Percentiles rank a stretch among this genome's conserved stretches.
Evolutionary conservation across 371 early-diverging fungal species (phyloP).

Genomic region (Basidiobolus meristosporus): DNA sequence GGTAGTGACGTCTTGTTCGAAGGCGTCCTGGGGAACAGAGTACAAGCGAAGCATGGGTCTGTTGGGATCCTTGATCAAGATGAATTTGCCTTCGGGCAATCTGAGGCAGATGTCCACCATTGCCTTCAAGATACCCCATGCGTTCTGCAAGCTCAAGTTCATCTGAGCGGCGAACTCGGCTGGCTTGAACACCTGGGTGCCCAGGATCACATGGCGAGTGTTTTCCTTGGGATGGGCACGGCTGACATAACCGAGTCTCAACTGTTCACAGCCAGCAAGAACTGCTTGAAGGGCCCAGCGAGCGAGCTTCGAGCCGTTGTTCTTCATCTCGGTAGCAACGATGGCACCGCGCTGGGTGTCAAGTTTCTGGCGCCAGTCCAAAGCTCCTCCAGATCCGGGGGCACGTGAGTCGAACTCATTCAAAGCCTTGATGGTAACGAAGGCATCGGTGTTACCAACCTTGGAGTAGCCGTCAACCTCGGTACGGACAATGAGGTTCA

Average conservation of each 20-base stretch:
- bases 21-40: conserved; percentile 39
- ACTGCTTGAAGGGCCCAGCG: conserved; percentile 86
- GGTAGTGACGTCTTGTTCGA: conserved; percentile 31
- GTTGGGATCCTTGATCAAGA: conserved; percentile 90
- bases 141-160: conserved; percentile 62
- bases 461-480: conserved; percentile 72
- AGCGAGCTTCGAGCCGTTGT: conserved; percentile 87
- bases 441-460: conserved; percentile 28
- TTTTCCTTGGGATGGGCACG: conserved; percentile 65
- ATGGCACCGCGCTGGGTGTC: conserved; percentile 93
- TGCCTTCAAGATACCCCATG: conserved; percentile 92
- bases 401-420: conserved; percentile 86
- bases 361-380: conserved; percentile 91
- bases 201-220: conserved; percentile 66
- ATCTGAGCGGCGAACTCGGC: conserved; percentile 81
- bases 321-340: conserved; percentile 92
- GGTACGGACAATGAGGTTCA: conserved; percentile 67
- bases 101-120: conserved; percentile 70
- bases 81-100: conserved; percentile 80
- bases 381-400: no score
- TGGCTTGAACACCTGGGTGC: conserved; percentile 73
- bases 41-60: conserved; percentile 75
- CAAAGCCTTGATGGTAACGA: conserved; percentile 56
- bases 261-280: conserved; percentile 71
- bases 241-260: conserved; percentile 75